phyloP scores from a whole-genome alignment of 805 yeast species.

The Starmerella floris region DNA sequence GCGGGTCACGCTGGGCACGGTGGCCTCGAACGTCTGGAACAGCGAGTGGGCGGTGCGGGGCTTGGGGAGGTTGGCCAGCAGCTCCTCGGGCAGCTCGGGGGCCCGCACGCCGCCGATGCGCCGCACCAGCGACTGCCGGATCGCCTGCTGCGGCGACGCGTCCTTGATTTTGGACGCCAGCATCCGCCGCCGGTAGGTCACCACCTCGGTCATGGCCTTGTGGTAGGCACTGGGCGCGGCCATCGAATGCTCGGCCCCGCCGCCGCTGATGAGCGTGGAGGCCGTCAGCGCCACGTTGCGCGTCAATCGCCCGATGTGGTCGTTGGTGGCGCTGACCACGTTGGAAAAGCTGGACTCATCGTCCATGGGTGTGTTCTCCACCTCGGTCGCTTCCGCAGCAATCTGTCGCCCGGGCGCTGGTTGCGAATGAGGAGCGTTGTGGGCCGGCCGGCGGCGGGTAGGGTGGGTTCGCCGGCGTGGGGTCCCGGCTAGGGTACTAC shows the following conservation, averaged over 20 bases:
- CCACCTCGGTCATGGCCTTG: conserved; percentile 15
- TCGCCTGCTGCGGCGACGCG: conserved; percentile 12
- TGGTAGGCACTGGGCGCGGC: conserved; percentile 12
- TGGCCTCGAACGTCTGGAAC: conserved; percentile 56
- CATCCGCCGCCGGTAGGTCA: conserved; percentile 11
- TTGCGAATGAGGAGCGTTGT: no score
- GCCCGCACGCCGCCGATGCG: conserved; percentile 31
- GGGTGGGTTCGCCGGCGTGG: no score
- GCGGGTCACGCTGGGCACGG: conserved; percentile 28
- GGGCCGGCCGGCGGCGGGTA: no score
- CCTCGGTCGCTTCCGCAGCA: background rate
- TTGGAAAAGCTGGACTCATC: conserved; percentile 26
- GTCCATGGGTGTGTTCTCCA: conserved; percentile 11
- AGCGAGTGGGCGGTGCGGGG: conserved; percentile 34
- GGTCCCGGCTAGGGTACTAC: no score
- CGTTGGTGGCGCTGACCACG: conserved; percentile 30
- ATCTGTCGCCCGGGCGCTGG: no score
- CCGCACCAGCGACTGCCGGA: conserved; percentile 6
- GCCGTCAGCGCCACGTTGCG: conserved; percentile 31
- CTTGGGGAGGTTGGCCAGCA: conserved; percentile 42
- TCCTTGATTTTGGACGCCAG: conserved; percentile 14
- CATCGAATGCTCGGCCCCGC: conserved; percentile 6
- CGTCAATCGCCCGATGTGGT: conserved; percentile 29
- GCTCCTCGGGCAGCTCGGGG: conserved; percentile 43
- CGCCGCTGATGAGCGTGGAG: conserved; percentile 21